phyloP scores from a whole-genome alignment of 179 eudicot species.

The Camellia oleifera region DNA sequence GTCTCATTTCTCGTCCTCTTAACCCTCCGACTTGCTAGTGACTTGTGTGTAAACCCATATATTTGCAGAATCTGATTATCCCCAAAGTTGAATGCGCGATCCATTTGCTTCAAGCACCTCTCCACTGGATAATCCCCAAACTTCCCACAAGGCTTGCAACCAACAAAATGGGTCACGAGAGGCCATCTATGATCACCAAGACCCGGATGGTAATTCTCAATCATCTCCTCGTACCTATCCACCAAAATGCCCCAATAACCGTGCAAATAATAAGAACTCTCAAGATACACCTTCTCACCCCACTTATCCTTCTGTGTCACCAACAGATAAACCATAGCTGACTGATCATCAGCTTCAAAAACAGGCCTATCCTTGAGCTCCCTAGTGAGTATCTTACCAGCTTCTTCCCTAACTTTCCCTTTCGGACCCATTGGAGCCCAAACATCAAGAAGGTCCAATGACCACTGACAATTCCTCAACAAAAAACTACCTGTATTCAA shows the following conservation, averaged over 20 bases:
- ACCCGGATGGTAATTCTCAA: slow-evolving; percentile 52
- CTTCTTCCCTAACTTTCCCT: slow-evolving; percentile 55
- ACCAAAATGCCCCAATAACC: slow-evolving; percentile 70
- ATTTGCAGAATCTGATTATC: slow-evolving; percentile 70
- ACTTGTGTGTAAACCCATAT: slow-evolving; percentile 62
- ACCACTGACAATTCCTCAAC: slow-evolving; percentile 59
- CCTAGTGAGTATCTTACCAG: slow-evolving; percentile 54
- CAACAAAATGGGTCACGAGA: slow-evolving; percentile 67
- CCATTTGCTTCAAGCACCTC: slow-evolving; percentile 68
- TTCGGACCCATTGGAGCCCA: slow-evolving; percentile 82
- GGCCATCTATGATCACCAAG: slow-evolving; percentile 77
- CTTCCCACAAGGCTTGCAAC: slow-evolving; percentile 72
- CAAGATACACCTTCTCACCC: slow-evolving; percentile 53
- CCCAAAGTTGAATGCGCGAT: slow-evolving; percentile 66
- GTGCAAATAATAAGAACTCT: slow-evolving; percentile 53
- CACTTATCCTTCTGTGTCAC: slow-evolving; percentile 39
- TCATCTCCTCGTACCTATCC: slow-evolving; percentile 61
- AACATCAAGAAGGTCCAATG: slow-evolving; percentile 53
- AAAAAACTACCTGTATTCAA: slow-evolving; percentile 67
- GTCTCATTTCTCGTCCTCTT: slow-evolving; percentile 52
- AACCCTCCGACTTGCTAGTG: slow-evolving; percentile 47
- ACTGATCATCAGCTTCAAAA: slow-evolving; percentile 73
- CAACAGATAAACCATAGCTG: slow-evolving; percentile 58
- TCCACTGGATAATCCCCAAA: slow-evolving; percentile 69
- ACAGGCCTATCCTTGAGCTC: slow-evolving; percentile 53